These are phyloP conservation scores for Senecio squalidus DNA, from an alignment of 140 eudicot species.

Conservation along the genomic window DNA sequence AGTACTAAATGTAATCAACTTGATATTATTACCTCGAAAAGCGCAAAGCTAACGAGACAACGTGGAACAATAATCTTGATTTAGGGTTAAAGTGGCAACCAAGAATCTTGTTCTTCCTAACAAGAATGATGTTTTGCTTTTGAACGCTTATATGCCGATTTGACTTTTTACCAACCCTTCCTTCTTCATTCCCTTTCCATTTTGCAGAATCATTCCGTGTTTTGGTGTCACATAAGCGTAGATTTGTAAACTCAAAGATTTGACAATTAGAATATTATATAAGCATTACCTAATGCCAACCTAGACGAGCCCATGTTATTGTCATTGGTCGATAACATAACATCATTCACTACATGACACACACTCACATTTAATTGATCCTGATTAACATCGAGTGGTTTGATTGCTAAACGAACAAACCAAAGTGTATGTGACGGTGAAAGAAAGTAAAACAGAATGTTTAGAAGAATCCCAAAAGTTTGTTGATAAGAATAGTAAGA, in stretches of 20 bases:
- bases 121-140: conserved; percentile 16
- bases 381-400: not conserved
- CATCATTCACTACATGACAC: not conserved
- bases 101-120: conserved; percentile 25
- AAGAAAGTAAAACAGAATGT: conserved; percentile 22
- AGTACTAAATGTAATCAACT: not conserved
- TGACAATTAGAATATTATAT: conserved; percentile 11
- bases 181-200: conserved; percentile 8
- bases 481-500: conserved; percentile 18
- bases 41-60: not conserved
- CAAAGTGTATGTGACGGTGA: conserved; percentile 20
- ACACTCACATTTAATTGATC: not conserved
- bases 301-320: conserved; percentile 5
- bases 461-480: conserved; percentile 24
- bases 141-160: conserved; percentile 15
- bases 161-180: conserved; percentile 12
- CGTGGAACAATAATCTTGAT: conserved; percentile 11
- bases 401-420: conserved; percentile 11
- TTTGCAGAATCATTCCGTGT: conserved; percentile 1
- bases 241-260: conserved; percentile 4
- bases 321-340: conserved; percentile 6
- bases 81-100: conserved; percentile 19
- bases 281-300: conserved; percentile 3
- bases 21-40: not conserved
- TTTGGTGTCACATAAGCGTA: conserved; percentile 15